phyloP scores from a whole-genome alignment of 257 asterid species.

The Leonotis leonurus region DNA sequence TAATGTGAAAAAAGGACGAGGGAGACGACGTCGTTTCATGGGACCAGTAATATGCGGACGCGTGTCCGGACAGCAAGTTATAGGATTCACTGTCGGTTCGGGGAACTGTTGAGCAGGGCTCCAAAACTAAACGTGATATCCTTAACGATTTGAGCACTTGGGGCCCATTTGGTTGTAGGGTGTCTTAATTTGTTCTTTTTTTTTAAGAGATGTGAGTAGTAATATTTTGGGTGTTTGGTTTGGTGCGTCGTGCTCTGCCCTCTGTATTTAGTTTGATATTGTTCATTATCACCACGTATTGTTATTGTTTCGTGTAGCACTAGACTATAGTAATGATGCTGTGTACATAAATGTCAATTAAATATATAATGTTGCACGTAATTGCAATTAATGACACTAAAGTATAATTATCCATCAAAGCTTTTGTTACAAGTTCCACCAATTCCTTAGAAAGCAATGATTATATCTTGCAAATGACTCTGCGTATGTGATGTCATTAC shows the following conservation, averaged over 20 bases:
- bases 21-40: neutral
- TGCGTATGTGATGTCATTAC: no score
- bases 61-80: conserved; percentile 16
- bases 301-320: no score
- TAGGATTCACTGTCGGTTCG: neutral
- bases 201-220: no score
- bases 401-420: neutral
- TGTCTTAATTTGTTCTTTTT: neutral
- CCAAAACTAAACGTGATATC: conserved; percentile 18
- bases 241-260: conserved; percentile 3
- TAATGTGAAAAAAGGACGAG: neutral
- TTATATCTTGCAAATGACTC: neutral
- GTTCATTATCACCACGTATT: no score
- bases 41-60: conserved; percentile 10
- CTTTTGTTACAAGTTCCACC: neutral
- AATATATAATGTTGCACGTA: neutral
- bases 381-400: neutral
- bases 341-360: neutral
- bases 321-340: no score
- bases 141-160: neutral
- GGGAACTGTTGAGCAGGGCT: neutral
- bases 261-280: no score
- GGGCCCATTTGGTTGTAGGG: conserved; percentile 12
- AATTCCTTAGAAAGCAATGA: neutral
- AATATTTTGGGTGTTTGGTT: no score